A percentile compares a stretch with the other conserved stretches of the same genome.
These are phyloP conservation scores for Xylaria bambusicola DNA, from an alignment of 495 filamentous ascomycete genomes.

Conservation along the genomic window DNA sequence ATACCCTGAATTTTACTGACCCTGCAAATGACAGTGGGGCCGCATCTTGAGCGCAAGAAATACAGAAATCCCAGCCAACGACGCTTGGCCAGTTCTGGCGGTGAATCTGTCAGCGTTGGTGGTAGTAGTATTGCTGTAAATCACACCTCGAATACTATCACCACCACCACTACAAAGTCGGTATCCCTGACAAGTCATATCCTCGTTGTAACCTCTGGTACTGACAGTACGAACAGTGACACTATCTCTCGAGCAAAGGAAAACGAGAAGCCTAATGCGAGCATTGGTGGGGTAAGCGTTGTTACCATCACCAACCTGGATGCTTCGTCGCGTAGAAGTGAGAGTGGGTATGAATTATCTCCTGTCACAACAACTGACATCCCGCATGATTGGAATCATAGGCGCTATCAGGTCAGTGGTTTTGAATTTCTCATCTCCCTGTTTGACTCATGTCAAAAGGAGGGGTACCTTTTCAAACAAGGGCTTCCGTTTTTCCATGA, in stretches of 20 bases:
- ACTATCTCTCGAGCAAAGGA: neutral
- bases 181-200: too few species aligned
- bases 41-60: slow-evolving; percentile 64
- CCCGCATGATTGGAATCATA: slow-evolving; percentile 66
- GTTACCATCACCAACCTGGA: neutral
- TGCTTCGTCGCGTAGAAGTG: neutral
- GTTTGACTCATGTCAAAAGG: too few species aligned
- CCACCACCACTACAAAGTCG: too few species aligned
- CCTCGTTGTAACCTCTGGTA: too few species aligned
- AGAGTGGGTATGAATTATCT: neutral
- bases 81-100: slow-evolving; percentile 51
- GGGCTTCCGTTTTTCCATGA: too few species aligned
- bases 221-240: too few species aligned
- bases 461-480: too few species aligned
- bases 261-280: neutral
- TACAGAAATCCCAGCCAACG: slow-evolving; percentile 55
- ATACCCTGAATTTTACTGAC: too few species aligned
- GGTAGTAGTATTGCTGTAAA: slow-evolving; percentile 31
- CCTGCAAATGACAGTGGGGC: slow-evolving; percentile 54
- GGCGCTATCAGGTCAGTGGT: slow-evolving; percentile 51
- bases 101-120: slow-evolving; percentile 39
- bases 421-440: neutral
- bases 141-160: slow-evolving; percentile 14
- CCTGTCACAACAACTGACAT: slow-evolving; percentile 35
- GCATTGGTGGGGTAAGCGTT: neutral